These are phyloP conservation scores for Sporothrix globosa DNA, from an alignment of 2,329 filamentous ascomycete species.

Conservation along the genomic window DNA sequence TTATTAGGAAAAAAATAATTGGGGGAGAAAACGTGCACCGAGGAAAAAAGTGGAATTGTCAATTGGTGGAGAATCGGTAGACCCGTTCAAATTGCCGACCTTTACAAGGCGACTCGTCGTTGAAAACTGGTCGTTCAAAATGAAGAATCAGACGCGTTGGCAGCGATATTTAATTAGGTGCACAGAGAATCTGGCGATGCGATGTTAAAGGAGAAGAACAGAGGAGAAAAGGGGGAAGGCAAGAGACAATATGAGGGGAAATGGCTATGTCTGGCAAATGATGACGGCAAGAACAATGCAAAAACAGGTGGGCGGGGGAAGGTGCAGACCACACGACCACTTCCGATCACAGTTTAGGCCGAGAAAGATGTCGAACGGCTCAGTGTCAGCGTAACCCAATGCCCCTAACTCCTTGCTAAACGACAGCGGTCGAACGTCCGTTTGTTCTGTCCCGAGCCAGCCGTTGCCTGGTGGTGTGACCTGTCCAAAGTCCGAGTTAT, in stretches of 20 bases:
- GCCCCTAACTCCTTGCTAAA: neutral
- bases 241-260: slow-evolving; percentile 16
- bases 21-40: slow-evolving; percentile 27
- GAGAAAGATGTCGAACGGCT: slow-evolving; percentile 27
- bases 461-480: slow-evolving; percentile 11
- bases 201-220: neutral
- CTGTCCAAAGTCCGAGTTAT: slow-evolving; percentile 4
- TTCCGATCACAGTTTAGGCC: slow-evolving; percentile 24
- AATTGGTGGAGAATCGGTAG: slow-evolving; percentile 18
- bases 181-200: slow-evolving; percentile 16
- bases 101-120: slow-evolving; percentile 4
- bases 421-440: too few relatives aligned
- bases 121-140: neutral
- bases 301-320: slow-evolving; percentile 17
- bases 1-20: slow-evolving; percentile 29
- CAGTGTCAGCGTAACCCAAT: slow-evolving; percentile 7
- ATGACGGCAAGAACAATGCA: slow-evolving; percentile 25
- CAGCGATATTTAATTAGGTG: neutral
- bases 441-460: slow-evolving; percentile 10
- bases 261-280: slow-evolving; percentile 5
- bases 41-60: slow-evolving; percentile 31
- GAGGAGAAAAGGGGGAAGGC: neutral
- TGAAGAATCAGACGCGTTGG: slow-evolving; percentile 1
- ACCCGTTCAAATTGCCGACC: slow-evolving; percentile 26
- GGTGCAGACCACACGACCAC: slow-evolving; percentile 27